Percentiles rank a stretch among this genome's conserved stretches.
These are phyloP conservation scores for Pythium biforme DNA, from an alignment of 352 stramenopile genomes.

Conservation along the genomic window DNA sequence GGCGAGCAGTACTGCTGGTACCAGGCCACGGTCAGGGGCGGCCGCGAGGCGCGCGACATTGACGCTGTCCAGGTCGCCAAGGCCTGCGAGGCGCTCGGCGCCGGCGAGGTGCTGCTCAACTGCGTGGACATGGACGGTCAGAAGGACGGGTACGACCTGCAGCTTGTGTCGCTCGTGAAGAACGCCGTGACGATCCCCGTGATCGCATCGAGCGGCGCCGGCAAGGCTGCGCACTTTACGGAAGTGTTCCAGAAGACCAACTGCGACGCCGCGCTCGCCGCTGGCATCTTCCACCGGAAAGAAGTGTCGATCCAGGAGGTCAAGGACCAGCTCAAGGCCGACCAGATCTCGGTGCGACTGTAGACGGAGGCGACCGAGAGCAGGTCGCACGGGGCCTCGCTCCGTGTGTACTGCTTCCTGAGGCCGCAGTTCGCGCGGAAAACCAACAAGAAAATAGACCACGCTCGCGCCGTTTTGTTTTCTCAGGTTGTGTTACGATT, in stretches of 20 bases:
- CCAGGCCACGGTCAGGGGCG: conserved; percentile 96
- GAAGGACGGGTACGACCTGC: conserved; percentile 85
- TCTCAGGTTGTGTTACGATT: too few species aligned
- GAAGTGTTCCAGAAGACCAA: conserved; percentile 92
- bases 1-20: conserved; percentile 96
- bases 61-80: conserved; percentile 85
- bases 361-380: conserved; percentile 24
- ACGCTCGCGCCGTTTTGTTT: too few species aligned
- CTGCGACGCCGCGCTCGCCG: conserved; percentile 96
- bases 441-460: background rate
- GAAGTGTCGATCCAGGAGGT: conserved; percentile 95
- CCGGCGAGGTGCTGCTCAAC: conserved; percentile 98
- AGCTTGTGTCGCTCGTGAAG: conserved; percentile 70
- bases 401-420: too few species aligned
- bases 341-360: conserved; percentile 69
- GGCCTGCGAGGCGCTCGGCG: conserved; percentile 92
- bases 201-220: conserved; percentile 96
- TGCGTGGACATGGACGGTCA: conserved; percentile 99
- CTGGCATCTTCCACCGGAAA: conserved; percentile 98
- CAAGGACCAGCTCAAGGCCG: conserved; percentile 87
- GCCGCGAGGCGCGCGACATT: conserved; percentile 89
- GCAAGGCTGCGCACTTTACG: conserved; percentile 92
- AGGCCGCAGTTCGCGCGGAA: too few species aligned
- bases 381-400: too few species aligned
- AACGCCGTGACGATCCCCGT: conserved; percentile 95